Percentiles rank a stretch among this genome's conserved stretches.
phyloP scores from a whole-genome alignment of 768 basidiomycete genomes.

The Suillus sp. region DNA sequence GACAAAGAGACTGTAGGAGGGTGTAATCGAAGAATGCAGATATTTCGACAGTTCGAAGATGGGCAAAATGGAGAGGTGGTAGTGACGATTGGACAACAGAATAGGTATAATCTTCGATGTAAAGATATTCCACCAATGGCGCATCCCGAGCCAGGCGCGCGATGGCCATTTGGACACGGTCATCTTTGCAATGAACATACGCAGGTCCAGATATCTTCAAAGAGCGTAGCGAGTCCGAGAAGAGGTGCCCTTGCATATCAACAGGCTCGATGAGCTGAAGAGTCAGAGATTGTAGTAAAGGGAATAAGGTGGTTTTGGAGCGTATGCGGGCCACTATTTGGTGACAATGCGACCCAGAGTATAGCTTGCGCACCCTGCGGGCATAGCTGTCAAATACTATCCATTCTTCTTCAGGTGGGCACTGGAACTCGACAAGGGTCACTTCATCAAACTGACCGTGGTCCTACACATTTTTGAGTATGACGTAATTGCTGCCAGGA shows the following conservation, averaged over 20 bases:
- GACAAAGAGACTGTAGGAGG: constrained; percentile 2
- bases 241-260: constrained; percentile 10
- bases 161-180: constrained; percentile 21
- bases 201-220: constrained; percentile 17
- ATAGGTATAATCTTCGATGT: constrained; percentile 2
- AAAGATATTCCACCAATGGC: constrained; percentile 18
- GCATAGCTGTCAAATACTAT: constrained; percentile 20
- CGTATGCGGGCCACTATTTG: constrained; percentile 11
- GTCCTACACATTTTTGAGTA: not conserved
- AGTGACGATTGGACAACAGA: not conserved
- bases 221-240: constrained; percentile 19
- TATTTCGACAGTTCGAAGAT: constrained; percentile 3
- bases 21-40: constrained; percentile 1
- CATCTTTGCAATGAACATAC: constrained; percentile 17
- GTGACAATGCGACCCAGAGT: constrained; percentile 11
- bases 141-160: constrained; percentile 20
- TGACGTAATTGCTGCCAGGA: not conserved
- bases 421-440: constrained; percentile 10
- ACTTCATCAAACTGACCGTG: constrained; percentile 6
- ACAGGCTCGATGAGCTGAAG: not conserved
- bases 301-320: not conserved
- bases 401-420: constrained; percentile 20
- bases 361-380: constrained; percentile 17
- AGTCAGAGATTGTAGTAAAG: constrained; percentile 3
- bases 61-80: not conserved